Evolutionary conservation across 106 monocot genomes (phyloP).

Genomic region (Hemerocallis citrina): DNA sequence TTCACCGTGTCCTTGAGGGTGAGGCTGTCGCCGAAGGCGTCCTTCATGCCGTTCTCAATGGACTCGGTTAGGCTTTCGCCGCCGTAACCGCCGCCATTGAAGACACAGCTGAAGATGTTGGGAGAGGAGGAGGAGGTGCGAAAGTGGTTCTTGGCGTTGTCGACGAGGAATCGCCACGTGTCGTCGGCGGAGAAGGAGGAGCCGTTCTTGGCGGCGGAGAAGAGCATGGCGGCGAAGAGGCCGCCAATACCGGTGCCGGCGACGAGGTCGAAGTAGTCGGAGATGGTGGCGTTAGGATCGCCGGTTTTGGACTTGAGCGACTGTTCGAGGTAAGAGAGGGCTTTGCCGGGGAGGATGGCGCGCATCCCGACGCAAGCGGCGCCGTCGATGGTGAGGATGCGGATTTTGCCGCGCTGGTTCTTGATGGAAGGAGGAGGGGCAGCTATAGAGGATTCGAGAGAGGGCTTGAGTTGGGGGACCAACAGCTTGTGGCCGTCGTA

Average conservation of each 20-base stretch:
- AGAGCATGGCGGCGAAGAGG: slow-evolving; percentile 66
- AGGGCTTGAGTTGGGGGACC: neutral
- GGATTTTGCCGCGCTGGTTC: slow-evolving; percentile 50
- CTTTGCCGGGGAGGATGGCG: slow-evolving; percentile 37
- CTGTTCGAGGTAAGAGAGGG: slow-evolving; percentile 45
- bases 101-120: neutral
- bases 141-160: slow-evolving; percentile 21
- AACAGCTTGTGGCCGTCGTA: slow-evolving; percentile 21
- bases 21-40: slow-evolving; percentile 26
- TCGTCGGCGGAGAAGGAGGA: slow-evolving; percentile 22
- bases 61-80: neutral
- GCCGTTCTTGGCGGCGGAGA: slow-evolving; percentile 19
- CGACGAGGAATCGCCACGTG: slow-evolving; percentile 36
- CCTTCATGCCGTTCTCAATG: slow-evolving; percentile 29
- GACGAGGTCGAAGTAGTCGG: slow-evolving; percentile 62
- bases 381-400: slow-evolving; percentile 61
- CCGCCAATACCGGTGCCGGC: slow-evolving; percentile 63
- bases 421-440: slow-evolving; percentile 5
- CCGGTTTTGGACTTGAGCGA: slow-evolving; percentile 37
- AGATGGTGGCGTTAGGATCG: slow-evolving; percentile 40
- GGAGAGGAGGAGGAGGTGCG: neutral
- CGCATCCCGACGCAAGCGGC: slow-evolving; percentile 53
- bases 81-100: neutral
- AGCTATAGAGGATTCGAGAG: neutral
- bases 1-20: slow-evolving; percentile 42